Evolutionary conservation across 495 filamentous ascomycete genomes (phyloP).

Genomic region (Chaetomium tenue): DNA sequence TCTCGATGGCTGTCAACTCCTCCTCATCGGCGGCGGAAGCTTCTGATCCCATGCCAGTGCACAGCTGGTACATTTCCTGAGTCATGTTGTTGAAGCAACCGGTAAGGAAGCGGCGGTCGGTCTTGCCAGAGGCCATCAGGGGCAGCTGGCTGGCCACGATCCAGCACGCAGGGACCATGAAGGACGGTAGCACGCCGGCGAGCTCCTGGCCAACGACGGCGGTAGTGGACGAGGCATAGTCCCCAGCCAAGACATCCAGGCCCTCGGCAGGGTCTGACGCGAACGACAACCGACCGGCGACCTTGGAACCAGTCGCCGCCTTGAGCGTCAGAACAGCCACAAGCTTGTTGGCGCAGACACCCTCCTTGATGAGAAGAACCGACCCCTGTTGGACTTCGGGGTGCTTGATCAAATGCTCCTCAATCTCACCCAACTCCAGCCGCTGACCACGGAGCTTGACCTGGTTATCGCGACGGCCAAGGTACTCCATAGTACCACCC

Average conservation of each 20-base stretch:
- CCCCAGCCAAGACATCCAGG: neutral
- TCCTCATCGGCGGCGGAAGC: neutral
- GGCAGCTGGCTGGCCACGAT: conserved; percentile 26
- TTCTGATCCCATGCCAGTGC: conserved; percentile 3
- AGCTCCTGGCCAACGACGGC: neutral
- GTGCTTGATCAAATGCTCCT: conserved; percentile 14
- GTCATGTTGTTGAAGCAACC: conserved; percentile 15
- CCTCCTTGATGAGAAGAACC: conserved; percentile 15
- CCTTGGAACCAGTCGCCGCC: neutral
- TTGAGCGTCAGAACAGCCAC: conserved; percentile 11
- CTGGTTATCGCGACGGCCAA: conserved; percentile 42
- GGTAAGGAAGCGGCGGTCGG: conserved; percentile 21
- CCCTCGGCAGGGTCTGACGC: neutral
- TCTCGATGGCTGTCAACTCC: conserved; percentile 16
- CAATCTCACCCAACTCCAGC: conserved; percentile 38
- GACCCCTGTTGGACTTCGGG: conserved; percentile 12
- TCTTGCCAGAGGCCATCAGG: conserved; percentile 32
- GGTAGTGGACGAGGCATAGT: neutral
- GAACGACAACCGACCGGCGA: conserved; percentile 5
- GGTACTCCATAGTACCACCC: conserved; percentile 36
- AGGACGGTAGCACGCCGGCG: conserved; percentile 24
- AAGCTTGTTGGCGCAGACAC: conserved; percentile 6
- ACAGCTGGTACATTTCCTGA: conserved; percentile 17
- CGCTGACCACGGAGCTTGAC: conserved; percentile 43
- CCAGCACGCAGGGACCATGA: conserved; percentile 32